Conservation (phyloP, 164 flowering plant genomes). For the Aristolochia californica region DNA sequence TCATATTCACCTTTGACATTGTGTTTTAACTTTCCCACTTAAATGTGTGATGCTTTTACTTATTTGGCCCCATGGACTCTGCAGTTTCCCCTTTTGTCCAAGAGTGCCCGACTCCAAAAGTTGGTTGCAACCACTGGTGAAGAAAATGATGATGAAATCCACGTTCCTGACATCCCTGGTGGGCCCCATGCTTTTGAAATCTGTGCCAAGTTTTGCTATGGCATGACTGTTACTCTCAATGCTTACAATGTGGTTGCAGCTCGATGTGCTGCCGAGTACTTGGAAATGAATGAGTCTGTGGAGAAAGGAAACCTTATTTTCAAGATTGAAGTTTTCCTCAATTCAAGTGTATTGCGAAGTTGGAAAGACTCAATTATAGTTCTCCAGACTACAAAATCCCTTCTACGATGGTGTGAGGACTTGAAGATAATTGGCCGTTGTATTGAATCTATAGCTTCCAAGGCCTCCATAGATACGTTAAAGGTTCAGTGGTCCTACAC, state of each 20-base stretch:
- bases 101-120: slow-evolving; percentile 67
- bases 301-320: slow-evolving; percentile 87
- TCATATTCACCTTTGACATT: too few species aligned
- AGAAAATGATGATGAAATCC: slow-evolving; percentile 41
- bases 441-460: slow-evolving; percentile 62
- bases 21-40: too few species aligned
- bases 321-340: slow-evolving; percentile 84
- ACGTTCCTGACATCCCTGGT: slow-evolving; percentile 77
- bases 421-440: slow-evolving; percentile 56
- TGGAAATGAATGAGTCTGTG: slow-evolving; percentile 74
- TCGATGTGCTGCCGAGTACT: slow-evolving; percentile 88
- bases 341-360: slow-evolving; percentile 68
- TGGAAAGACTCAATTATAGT: slow-evolving; percentile 94
- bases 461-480: slow-evolving; percentile 59
- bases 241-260: slow-evolving; percentile 72
- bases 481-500: slow-evolving; percentile 91
- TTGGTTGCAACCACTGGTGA: slow-evolving; percentile 43
- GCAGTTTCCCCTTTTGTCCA: slow-evolving; percentile 95
- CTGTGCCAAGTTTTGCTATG: slow-evolving; percentile 95
- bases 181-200: slow-evolving; percentile 84
- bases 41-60: neutral
- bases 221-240: slow-evolving; percentile 82
- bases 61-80: slow-evolving; percentile 2
- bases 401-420: slow-evolving; percentile 63
- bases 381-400: slow-evolving; percentile 59